These are phyloP conservation scores for Dactylellina haptotyla DNA, from an alignment of 2,329 filamentous ascomycete genomes.

Conservation along the genomic window DNA sequence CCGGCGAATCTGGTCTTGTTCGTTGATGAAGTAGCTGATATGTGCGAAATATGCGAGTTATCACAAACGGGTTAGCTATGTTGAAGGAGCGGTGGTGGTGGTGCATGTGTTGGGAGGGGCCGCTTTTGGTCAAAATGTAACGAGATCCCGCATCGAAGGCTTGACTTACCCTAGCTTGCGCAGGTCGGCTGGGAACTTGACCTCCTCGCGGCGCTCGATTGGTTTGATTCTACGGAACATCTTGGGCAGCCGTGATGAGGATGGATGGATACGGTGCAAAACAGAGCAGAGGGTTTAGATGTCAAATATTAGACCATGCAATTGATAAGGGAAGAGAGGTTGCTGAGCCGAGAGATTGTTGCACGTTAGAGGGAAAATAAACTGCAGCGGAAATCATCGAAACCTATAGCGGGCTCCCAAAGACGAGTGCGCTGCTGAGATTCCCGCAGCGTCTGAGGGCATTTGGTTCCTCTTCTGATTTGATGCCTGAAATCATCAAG, in stretches of 20 bases:
- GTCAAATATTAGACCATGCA: background rate
- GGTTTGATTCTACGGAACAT: constrained; percentile 77
- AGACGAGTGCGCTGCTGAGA: background rate
- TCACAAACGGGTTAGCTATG: background rate
- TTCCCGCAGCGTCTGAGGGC: constrained; percentile 5
- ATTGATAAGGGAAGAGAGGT: background rate
- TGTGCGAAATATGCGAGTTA: background rate
- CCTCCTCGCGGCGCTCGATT: constrained; percentile 77
- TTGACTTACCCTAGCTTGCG: constrained; percentile 77
- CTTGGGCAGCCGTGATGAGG: constrained; percentile 55
- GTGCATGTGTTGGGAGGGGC: constrained; percentile 8
- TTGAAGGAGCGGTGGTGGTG: background rate
- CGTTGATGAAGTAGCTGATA: constrained; percentile 79
- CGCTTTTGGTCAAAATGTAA: background rate
- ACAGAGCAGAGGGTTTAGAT: background rate
- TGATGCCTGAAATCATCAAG: constrained; percentile 20
- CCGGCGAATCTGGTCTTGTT: constrained; percentile 77
- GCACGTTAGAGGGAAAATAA: constrained; percentile 1
- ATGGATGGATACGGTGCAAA: constrained; percentile 3
- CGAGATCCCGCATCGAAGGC: too few species aligned
- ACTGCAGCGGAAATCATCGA: background rate
- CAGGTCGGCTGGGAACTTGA: constrained; percentile 73
- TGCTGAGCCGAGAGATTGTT: background rate
- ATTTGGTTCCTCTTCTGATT: too few species aligned
- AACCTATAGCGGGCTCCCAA: background rate